Percentiles rank a stretch among this genome's conserved stretches.
Conservation (phyloP, 202 grass and related monocot genomes). For the Panicum hallii region DNA sequence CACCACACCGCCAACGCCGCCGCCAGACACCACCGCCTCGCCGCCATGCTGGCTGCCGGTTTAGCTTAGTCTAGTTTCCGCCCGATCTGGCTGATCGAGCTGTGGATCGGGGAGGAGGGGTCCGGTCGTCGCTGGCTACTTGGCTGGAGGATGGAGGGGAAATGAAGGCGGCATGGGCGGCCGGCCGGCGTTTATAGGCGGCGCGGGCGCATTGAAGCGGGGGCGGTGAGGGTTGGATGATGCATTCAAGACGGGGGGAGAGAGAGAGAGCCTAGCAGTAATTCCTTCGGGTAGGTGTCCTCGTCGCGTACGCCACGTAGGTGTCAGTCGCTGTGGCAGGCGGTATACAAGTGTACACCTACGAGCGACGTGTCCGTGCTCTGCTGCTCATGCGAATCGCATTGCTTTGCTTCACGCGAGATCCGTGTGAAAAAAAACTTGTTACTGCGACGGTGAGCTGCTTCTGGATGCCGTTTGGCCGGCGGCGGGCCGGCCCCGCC, state of each 20-base stretch:
- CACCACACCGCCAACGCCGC: conserved; percentile 11
- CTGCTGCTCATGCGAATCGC: conserved; percentile 15
- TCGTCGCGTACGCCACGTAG: background rate
- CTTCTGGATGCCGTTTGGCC: background rate
- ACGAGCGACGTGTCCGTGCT: background rate
- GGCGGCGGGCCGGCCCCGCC: too few relatives aligned
- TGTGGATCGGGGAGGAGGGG: background rate
- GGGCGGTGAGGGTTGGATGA: conserved; percentile 44
- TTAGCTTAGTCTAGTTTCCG: background rate
- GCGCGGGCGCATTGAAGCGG: conserved; percentile 44
- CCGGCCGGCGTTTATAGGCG: conserved; percentile 45
- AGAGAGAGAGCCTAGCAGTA: background rate
- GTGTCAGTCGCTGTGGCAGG: background rate
- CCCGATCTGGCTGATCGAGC: background rate
- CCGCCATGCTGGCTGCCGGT: background rate
- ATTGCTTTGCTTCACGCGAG: background rate
- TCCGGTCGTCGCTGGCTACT: background rate
- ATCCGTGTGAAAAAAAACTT: background rate
- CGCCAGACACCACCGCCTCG: background rate
- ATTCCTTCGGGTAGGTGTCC: background rate
- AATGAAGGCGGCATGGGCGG: background rate
- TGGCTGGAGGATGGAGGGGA: background rate
- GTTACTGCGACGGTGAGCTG: background rate
- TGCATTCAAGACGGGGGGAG: conserved; percentile 19
- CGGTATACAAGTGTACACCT: background rate